These are phyloP conservation scores for Aureobasidium namibiae DNA, from an alignment of 2,329 filamentous ascomycete genomes.

Conservation along the genomic window DNA sequence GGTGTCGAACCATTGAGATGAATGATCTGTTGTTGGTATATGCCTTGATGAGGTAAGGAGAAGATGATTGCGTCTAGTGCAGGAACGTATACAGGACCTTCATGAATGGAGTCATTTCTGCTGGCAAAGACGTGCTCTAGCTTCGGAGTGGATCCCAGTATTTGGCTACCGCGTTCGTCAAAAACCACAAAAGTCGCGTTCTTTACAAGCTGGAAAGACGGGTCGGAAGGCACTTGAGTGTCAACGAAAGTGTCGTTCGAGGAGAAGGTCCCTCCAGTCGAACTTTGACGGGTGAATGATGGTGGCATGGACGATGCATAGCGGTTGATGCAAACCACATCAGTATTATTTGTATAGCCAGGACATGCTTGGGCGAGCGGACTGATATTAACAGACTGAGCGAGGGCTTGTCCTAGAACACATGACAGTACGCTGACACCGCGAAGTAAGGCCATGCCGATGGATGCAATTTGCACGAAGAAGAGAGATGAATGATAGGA, in stretches of 20 bases:
- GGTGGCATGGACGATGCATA: constrained; percentile 18
- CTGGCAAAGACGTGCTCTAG: constrained; percentile 32
- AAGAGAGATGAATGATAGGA: not conserved
- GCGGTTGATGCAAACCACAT: constrained; percentile 17
- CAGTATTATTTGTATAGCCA: constrained; percentile 10
- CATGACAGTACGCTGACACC: not conserved
- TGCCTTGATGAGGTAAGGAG: constrained; percentile 29
- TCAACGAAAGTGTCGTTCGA: constrained; percentile 17
- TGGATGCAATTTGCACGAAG: not conserved
- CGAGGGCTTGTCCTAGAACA: not conserved
- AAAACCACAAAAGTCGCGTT: constrained; percentile 29
- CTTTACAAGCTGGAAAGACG: constrained; percentile 23
- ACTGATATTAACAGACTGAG: constrained; percentile 11
- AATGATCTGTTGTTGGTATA: constrained; percentile 28
- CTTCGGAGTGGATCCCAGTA: constrained; percentile 30
- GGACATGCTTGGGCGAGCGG: constrained; percentile 15
- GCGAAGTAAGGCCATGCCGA: not conserved
- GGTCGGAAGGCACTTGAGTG: constrained; percentile 22
- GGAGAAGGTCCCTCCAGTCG: not conserved
- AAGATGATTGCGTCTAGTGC: constrained; percentile 34
- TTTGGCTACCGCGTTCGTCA: constrained; percentile 28
- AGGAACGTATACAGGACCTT: constrained; percentile 36
- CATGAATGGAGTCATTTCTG: constrained; percentile 32
- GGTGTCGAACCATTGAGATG: constrained; percentile 37
- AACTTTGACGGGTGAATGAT: constrained; percentile 14